Evolutionary conservation across 2,329 filamentous ascomycete species (phyloP), one percentile per base, ranked within the genome.

Genomic region (Fusarium tricinctum): DNA sequence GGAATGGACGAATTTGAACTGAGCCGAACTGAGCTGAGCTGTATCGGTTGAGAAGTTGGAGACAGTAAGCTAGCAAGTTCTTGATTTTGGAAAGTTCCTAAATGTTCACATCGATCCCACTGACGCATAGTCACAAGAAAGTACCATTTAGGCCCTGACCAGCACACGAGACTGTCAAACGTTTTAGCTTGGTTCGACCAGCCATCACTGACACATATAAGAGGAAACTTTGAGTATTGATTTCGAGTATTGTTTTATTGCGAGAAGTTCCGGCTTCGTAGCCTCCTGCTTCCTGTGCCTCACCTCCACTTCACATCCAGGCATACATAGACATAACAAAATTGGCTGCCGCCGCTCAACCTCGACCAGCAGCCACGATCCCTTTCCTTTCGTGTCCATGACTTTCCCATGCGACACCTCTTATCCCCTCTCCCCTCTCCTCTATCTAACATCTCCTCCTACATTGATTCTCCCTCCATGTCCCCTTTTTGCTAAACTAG

Each of bases 191-290:
- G 7, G 9, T 10, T 38, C 35, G 5, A 6, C 8, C 28, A 47
- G n/a, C 15, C 28, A 20, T 28, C n/a, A 38, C 35, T 15, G 13
- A 42, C 32, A 46, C 26, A 46, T 14, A 23, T 20, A 55, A 20
- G 20, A 32, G 22, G 15, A 14, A 32, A 15, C 9, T 6, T 14
- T 6, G 9, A 4, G 32, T 38, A 6, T 8, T 72, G 45, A 53
- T 65, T 71, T 28, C 63, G 63, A 48, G 58, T 50, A 51, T 71
- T 19, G 57, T 68, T 74, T 69, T 55, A 68, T 73, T 73, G 58
- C 45, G 47, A 63, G 54, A 66, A 71, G 63, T 52, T 64, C 43
- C 38, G 62, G 66, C 66, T 69, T 71, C 52, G 57, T 62, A 64
- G 54, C 62, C 66, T 62, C 35, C 57, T 52, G 54, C 68, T 66